Conservation (phyloP, 1,284 basidiomycete genomes). For the Ceratobasidium sp. region DNA sequence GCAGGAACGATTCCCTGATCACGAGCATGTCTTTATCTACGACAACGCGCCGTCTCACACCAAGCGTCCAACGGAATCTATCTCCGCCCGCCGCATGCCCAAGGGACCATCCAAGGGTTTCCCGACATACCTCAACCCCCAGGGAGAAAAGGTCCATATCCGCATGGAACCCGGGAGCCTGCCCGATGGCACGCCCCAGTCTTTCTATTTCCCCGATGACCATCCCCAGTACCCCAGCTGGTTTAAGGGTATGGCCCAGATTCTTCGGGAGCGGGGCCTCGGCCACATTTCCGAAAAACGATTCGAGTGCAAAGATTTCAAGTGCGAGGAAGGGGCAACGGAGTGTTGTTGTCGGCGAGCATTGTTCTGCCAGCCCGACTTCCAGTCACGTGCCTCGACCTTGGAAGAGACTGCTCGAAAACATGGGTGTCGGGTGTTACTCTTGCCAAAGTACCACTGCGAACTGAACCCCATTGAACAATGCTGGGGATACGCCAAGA, state of each 20-base stretch:
- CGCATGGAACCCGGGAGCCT: constrained; percentile 53
- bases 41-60: constrained; percentile 60
- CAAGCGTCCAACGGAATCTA: constrained; percentile 55
- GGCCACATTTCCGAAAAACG: not conserved
- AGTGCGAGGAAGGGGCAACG: constrained; percentile 10
- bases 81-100: constrained; percentile 58
- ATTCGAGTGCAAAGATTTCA: constrained; percentile 44
- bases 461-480: constrained; percentile 49
- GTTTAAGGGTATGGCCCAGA: constrained; percentile 23
- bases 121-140: not conserved
- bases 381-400: constrained; percentile 37
- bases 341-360: constrained; percentile 45
- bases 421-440: constrained; percentile 36
- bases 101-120: constrained; percentile 49
- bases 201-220: constrained; percentile 55
- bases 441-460: constrained; percentile 49
- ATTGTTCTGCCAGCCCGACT: constrained; percentile 41
- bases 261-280: constrained; percentile 18
- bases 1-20: constrained; percentile 53
- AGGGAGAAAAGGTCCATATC: not conserved
- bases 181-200: constrained; percentile 51
- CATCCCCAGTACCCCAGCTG: constrained; percentile 55
- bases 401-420: constrained; percentile 22
- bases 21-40: constrained; percentile 56
- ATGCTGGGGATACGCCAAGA: constrained; percentile 57